Conservation (phyloP, 2,329 filamentous ascomycete species). For the Ophiostoma sp. region DNA sequence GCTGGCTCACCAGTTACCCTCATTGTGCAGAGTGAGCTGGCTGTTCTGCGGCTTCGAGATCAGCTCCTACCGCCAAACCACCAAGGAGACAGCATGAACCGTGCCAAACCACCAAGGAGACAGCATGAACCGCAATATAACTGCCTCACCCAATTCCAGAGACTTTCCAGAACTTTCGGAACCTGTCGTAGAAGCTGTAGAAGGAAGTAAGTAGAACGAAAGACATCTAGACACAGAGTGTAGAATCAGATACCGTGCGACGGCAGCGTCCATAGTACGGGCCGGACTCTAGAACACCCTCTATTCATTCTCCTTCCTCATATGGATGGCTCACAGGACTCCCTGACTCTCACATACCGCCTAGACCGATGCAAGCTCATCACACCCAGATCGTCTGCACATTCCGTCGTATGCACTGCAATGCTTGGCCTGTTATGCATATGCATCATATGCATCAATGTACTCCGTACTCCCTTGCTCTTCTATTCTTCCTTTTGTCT, state of each 20-base stretch:
- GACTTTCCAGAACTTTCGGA: background rate
- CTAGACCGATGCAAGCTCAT: background rate
- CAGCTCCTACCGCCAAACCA: background rate
- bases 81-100: background rate
- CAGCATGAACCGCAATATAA: background rate
- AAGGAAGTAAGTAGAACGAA: background rate
- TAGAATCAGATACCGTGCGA: too few species aligned
- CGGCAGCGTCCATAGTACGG: too few species aligned
- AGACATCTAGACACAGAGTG: too few species aligned
- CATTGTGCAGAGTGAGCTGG: background rate
- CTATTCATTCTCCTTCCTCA: conserved; percentile 18
- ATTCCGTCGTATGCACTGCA: background rate
- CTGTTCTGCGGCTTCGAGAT: background rate
- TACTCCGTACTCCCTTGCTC: too few species aligned
- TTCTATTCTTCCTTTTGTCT: background rate
- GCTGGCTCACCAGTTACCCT: background rate
- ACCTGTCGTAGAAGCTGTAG: background rate
- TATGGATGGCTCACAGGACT: conserved; percentile 17
- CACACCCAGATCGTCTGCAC: background rate
- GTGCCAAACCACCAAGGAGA: background rate
- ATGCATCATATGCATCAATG: background rate
- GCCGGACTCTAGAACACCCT: background rate
- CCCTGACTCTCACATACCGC: background rate
- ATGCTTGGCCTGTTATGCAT: background rate
- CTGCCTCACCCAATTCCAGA: background rate